A percentile compares a stretch with the other conserved stretches of the same genome.
phyloP scores from a whole-genome alignment of 78 protist genomes.

The Goniomonas avonlea region DNA sequence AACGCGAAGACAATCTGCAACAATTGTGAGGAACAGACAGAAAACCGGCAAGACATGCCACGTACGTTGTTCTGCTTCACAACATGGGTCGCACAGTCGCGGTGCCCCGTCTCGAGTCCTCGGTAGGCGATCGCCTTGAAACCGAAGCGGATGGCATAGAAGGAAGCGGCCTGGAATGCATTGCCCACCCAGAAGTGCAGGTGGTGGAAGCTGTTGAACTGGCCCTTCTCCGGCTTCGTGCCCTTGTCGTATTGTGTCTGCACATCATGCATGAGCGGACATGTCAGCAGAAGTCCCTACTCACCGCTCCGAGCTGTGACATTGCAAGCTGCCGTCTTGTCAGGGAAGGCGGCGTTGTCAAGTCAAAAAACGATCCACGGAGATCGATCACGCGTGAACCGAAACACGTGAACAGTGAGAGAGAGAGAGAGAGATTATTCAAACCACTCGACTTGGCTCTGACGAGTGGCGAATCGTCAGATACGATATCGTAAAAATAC shows the following conservation, averaged over 20 bases:
- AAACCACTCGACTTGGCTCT: no score
- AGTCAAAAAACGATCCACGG: neutral
- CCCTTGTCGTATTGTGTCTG: neutral
- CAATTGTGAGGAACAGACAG: neutral
- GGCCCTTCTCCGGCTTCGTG: slow-evolving; percentile 34
- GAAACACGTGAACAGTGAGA: neutral
- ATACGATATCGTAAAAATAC: no score
- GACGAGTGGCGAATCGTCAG: no score
- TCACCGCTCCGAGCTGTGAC: no score
- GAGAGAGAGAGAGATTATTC: no score
- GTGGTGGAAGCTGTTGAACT: slow-evolving; percentile 56
- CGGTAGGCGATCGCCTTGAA: slow-evolving; percentile 63
- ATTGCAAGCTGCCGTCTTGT: no score
- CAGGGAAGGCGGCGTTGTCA: no score
- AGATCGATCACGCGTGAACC: neutral
- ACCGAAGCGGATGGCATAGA: slow-evolving; percentile 70
- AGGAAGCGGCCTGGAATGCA: slow-evolving; percentile 79
- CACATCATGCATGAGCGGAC: neutral
- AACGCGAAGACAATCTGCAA: slow-evolving; percentile 33
- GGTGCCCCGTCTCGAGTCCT: slow-evolving; percentile 79
- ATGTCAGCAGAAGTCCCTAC: no score
- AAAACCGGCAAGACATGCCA: no score
- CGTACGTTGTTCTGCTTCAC: slow-evolving; percentile 23
- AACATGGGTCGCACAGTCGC: slow-evolving; percentile 70
- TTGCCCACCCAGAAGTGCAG: slow-evolving; percentile 70